A percentile compares a stretch with the other conserved stretches of the same genome.
These are phyloP conservation scores for Anthracocystis walkeri DNA, from an alignment of 1,284 basidiomycete genomes.

Conservation along the genomic window DNA sequence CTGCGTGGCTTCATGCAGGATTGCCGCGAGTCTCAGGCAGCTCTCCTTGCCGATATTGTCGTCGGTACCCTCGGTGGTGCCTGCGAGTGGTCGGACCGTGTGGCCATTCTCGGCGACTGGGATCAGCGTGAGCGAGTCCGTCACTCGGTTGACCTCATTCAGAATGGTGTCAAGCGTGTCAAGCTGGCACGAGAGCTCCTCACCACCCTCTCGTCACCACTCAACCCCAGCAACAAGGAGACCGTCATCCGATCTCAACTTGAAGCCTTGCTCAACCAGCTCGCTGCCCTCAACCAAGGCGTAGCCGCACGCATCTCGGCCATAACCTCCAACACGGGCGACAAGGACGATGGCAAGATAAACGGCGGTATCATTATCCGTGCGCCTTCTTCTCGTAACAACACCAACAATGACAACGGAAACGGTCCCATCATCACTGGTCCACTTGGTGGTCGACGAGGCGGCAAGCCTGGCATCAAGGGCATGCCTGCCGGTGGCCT, in stretches of 20 bases:
- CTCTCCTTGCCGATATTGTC: constrained; percentile 63
- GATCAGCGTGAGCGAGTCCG: constrained; percentile 59
- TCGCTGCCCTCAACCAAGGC: constrained; percentile 61
- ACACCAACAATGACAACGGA: constrained; percentile 40
- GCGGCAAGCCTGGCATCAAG: constrained; percentile 35
- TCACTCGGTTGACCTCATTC: constrained; percentile 54
- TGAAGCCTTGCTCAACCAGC: constrained; percentile 61
- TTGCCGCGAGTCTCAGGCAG: constrained; percentile 53
- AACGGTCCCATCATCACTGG: constrained; percentile 46
- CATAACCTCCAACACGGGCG: constrained; percentile 32
- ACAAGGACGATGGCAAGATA: constrained; percentile 42
- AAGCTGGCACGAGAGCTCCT: constrained; percentile 62
- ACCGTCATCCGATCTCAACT: constrained; percentile 64
- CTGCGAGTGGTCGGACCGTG: constrained; percentile 65
- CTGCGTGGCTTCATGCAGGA: constrained; percentile 60
- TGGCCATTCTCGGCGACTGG: constrained; percentile 61
- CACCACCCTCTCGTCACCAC: constrained; percentile 54
- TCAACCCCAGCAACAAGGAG: constrained; percentile 61
- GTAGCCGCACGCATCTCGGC: constrained; percentile 61
- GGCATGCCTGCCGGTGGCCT: constrained; percentile 29
- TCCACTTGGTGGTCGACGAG: constrained; percentile 37
- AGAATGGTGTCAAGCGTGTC: constrained; percentile 59
- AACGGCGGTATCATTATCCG: constrained; percentile 60
- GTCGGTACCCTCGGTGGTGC: constrained; percentile 66
- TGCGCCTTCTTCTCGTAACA: constrained; percentile 45